Evolutionary conservation across 345 rosid species (phyloP).

Genomic region (Euphorbia tirucalli): DNA sequence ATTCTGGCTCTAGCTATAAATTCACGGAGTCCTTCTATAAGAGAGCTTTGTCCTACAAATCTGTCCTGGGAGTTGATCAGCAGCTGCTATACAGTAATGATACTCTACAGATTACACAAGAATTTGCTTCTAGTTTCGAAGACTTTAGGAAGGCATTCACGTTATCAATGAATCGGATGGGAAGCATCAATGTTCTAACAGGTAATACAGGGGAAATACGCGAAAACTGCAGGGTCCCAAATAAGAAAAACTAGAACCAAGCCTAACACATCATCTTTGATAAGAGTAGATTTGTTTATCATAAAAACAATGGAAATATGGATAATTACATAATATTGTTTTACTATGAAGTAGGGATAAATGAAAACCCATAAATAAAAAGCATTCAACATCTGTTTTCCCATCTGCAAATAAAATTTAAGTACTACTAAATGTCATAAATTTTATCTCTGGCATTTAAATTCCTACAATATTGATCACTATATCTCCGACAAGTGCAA

Average conservation of each 20-base stretch:
- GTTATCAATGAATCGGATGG: constrained; percentile 66
- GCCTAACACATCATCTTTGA: background rate
- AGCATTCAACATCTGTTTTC: constrained; percentile 15
- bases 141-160: constrained; percentile 59
- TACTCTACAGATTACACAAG: constrained; percentile 44
- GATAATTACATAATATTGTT: constrained; percentile 8
- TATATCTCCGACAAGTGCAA: constrained; percentile 11
- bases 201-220: constrained; percentile 61
- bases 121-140: constrained; percentile 52
- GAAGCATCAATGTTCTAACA: constrained; percentile 55
- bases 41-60: constrained; percentile 35
- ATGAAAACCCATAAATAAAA: constrained; percentile 10
- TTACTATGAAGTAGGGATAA: background rate
- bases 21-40: constrained; percentile 55
- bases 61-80: constrained; percentile 69
- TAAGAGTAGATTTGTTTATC: constrained; percentile 8
- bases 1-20: constrained; percentile 41
- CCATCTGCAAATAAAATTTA: constrained; percentile 30
- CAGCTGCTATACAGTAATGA: constrained; percentile 47
- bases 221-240: constrained; percentile 44
- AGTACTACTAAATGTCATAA: constrained; percentile 7
- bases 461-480: background rate
- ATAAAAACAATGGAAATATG: constrained; percentile 3
- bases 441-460: background rate
- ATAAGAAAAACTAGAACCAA: constrained; percentile 22